Evolutionary conservation across 768 basidiomycete genomes (phyloP).

Genomic region (Hygrophorus russula): DNA sequence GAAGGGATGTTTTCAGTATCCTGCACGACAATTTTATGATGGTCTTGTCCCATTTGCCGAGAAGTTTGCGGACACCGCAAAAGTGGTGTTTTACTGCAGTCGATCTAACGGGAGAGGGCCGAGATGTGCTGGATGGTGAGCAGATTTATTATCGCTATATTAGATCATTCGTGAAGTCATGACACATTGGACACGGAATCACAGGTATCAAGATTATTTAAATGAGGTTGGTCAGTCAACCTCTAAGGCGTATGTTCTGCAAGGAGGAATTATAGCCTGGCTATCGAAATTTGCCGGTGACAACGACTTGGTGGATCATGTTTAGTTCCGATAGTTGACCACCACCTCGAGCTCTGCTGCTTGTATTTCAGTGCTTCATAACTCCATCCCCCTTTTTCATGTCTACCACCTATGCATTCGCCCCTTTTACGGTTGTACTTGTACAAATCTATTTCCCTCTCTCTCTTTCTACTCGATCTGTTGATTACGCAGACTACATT

Average conservation of each 20-base stretch:
- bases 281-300: constrained; percentile 20
- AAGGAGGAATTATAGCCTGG: constrained; percentile 36
- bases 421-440: no score
- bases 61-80: constrained; percentile 23
- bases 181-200: background rate
- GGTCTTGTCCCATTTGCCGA: constrained; percentile 30
- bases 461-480: no score
- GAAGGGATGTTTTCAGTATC: constrained; percentile 34
- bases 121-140: constrained; percentile 44
- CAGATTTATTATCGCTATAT: background rate
- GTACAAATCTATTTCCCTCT: no score
- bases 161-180: background rate
- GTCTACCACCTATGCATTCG: no score
- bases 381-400: no score
- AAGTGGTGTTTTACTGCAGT: constrained; percentile 45
- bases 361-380: no score
- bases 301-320: constrained; percentile 17
- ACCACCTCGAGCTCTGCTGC: no score
- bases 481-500: no score
- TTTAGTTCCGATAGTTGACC: background rate
- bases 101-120: constrained; percentile 42
- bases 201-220: constrained; percentile 42
- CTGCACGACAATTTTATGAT: constrained; percentile 41
- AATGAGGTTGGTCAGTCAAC: constrained; percentile 16
- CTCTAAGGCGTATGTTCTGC: constrained; percentile 29